Evolutionary conservation across 2,329 filamentous ascomycete species (phyloP).

Genomic region (Alternaria arbusti): DNA sequence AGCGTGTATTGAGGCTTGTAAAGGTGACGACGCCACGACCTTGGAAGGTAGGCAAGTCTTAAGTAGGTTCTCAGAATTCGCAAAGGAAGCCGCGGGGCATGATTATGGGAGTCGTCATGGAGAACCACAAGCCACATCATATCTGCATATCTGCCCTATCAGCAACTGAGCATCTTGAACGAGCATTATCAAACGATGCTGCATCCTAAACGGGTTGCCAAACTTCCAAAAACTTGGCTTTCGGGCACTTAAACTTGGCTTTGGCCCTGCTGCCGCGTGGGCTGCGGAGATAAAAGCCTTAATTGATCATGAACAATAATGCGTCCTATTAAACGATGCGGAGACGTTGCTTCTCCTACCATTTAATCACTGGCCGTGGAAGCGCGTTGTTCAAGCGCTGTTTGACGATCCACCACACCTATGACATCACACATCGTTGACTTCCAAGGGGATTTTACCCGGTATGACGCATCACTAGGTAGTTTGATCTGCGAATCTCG

Average conservation of each 20-base stretch:
- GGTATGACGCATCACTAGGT: neutral
- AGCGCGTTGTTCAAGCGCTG: neutral
- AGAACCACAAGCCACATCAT: neutral
- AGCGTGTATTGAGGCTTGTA: neutral
- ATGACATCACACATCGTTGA: neutral
- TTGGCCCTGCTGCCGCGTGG: neutral
- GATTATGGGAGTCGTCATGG: conserved; percentile 2
- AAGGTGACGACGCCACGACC: neutral
- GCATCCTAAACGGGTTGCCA: neutral
- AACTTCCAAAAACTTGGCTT: conserved; percentile 15
- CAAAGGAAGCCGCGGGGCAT: neutral
- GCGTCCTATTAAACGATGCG: neutral
- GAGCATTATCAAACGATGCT: neutral
- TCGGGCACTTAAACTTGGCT: conserved; percentile 17
- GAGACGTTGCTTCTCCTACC: neutral
- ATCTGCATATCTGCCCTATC: neutral
- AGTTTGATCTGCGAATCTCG: neutral
- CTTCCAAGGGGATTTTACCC: neutral
- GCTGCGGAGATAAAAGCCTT: neutral
- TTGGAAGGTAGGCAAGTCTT: neutral
- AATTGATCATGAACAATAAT: neutral
- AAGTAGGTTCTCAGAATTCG: neutral
- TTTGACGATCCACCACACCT: neutral
- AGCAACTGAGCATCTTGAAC: neutral
- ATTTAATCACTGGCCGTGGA: neutral